phyloP scores from a whole-genome alignment of 352 stramenopile species.

The Phytophthora colocasiae region DNA sequence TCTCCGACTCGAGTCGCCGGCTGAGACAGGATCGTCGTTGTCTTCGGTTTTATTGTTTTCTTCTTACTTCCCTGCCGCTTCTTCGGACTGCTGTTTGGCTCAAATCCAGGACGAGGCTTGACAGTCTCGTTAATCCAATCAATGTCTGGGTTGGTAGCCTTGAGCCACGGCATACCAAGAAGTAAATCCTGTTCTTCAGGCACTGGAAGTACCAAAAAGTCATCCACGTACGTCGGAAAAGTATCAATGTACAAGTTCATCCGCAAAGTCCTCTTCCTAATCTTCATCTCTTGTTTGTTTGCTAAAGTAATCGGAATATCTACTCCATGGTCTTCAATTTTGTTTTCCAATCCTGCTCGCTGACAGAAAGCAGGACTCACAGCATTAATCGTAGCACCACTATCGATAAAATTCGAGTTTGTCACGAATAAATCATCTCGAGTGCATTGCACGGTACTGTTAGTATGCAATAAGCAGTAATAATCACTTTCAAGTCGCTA shows the following conservation, averaged over 20 bases:
- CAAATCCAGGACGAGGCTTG: not conserved
- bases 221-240: not conserved
- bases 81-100: not conserved
- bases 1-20: no score
- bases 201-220: not conserved
- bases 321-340: not conserved
- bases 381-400: not conserved
- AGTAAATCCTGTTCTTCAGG: not conserved
- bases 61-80: not conserved
- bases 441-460: not conserved
- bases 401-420: constrained; percentile 1
- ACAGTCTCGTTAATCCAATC: not conserved
- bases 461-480: not conserved
- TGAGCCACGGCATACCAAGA: not conserved
- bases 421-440: not conserved
- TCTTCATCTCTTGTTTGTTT: not conserved
- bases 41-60: not conserved
- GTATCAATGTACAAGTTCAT: not conserved
- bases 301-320: not conserved
- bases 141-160: not conserved
- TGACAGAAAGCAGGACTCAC: not conserved
- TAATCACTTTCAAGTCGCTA: not conserved
- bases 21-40: not conserved
- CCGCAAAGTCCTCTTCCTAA: not conserved
- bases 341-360: not conserved